Evolutionary conservation across 345 rosid species (phyloP).

Genomic region (Carallia brachiata): DNA sequence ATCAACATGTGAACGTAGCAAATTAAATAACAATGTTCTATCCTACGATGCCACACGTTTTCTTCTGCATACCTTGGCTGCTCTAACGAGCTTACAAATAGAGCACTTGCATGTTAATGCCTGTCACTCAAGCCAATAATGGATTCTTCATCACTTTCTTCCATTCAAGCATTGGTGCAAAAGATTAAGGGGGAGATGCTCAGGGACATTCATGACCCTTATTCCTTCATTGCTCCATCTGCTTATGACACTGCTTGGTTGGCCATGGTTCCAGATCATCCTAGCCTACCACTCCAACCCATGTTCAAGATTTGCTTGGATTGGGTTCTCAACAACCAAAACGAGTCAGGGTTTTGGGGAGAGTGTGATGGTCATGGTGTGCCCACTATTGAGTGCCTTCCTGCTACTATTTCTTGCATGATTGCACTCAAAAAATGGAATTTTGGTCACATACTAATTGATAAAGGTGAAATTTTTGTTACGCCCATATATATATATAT

Average conservation of each 20-base stretch:
- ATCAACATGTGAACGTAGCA: no score
- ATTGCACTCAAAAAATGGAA: slow-evolving; percentile 53
- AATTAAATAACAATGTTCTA: no score
- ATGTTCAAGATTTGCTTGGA: slow-evolving; percentile 54
- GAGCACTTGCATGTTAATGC: not conserved
- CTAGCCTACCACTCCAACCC: slow-evolving; percentile 24
- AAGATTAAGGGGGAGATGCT: slow-evolving; percentile 34
- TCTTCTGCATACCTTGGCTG: no score
- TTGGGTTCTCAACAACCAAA: slow-evolving; percentile 56
- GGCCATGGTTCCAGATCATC: slow-evolving; percentile 43
- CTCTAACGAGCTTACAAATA: not conserved
- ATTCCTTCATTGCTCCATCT: slow-evolving; percentile 39
- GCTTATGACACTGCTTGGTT: slow-evolving; percentile 68
- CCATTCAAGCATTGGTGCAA: slow-evolving; percentile 25
- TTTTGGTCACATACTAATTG: slow-evolving; percentile 15
- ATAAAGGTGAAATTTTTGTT: slow-evolving; percentile 35
- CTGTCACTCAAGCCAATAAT: no score
- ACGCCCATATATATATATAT: no score
- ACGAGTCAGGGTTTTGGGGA: slow-evolving; percentile 53
- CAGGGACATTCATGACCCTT: slow-evolving; percentile 11
- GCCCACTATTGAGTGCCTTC: slow-evolving; percentile 36
- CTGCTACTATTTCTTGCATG: slow-evolving; percentile 53
- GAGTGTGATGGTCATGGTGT: slow-evolving; percentile 29
- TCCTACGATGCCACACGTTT: no score
- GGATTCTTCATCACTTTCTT: not conserved